A percentile compares a stretch with the other conserved stretches of the same genome.
Conservation (phyloP, 2,329 filamentous ascomycete species). For the Cadophora luteo-olivacea region DNA sequence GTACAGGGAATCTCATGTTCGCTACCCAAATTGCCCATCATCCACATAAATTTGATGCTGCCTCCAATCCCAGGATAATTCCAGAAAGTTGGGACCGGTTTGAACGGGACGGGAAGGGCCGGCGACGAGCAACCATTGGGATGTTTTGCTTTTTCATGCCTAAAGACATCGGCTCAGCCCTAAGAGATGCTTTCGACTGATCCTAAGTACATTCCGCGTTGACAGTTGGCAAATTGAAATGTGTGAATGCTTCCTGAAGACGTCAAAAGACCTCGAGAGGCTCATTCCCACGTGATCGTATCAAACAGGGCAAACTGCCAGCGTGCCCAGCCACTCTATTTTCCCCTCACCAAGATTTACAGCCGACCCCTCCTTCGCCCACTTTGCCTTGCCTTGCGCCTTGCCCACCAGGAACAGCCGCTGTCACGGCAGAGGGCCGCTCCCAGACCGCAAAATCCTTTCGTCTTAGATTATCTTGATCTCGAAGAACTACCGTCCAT, state of each 20-base stretch:
- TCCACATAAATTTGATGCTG: background rate
- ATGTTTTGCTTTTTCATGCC: background rate
- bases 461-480: background rate
- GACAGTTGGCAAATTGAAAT: too few relatives aligned
- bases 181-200: background rate
- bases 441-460: background rate
- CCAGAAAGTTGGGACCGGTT: conserved; percentile 10
- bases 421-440: conserved; percentile 21
- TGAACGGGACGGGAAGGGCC: conserved; percentile 14
- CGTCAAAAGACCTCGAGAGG: background rate
- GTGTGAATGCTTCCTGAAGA: background rate
- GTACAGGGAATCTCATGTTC: background rate
- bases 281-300: background rate
- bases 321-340: background rate
- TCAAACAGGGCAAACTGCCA: conserved; percentile 3
- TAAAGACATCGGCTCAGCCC: background rate
- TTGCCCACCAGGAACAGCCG: conserved; percentile 32
- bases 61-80: background rate
- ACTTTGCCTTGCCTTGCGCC: background rate
- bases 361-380: conserved; percentile 1
- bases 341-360: conserved; percentile 1
- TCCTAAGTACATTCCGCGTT: background rate
- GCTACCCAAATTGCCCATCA: background rate
- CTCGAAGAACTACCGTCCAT: background rate
- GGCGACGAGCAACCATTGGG: background rate